Conservation (phyloP, 352 stramenopile genomes). For the Peronosclerospora sorghi region DNA sequence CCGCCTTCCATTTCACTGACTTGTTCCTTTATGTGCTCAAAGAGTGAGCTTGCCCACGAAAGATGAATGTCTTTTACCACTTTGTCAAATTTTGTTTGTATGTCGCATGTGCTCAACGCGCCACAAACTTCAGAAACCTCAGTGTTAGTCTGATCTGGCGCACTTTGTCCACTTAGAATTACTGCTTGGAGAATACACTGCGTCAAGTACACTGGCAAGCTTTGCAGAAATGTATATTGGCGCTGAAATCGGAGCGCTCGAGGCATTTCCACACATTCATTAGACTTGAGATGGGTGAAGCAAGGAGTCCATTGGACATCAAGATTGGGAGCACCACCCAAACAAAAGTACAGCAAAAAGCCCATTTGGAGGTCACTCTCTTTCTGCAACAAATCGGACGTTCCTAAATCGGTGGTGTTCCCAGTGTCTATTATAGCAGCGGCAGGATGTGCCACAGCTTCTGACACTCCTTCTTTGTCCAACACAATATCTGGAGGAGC, state of each 20-base stretch:
- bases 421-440: constrained; percentile 2
- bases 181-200: no score
- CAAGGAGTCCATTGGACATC: no score
- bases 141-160: background rate
- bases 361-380: constrained; percentile 33
- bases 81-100: no score
- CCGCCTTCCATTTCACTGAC: background rate
- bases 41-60: constrained; percentile 19
- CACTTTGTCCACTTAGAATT: constrained; percentile 24
- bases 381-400: constrained; percentile 22
- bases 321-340: no score
- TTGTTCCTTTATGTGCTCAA: constrained; percentile 11
- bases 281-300: constrained; percentile 19
- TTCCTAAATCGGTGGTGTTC: constrained; percentile 8
- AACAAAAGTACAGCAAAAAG: constrained; percentile 45
- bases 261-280: constrained; percentile 39
- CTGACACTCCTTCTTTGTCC: no score
- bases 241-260: no score
- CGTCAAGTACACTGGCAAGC: constrained; percentile 31
- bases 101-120: no score
- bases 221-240: constrained; percentile 24
- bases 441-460: no score
- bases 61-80: no score
- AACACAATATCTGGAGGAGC: constrained; percentile 31
- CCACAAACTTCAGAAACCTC: constrained; percentile 2